A percentile compares a stretch with the other conserved stretches of the same genome.
These are phyloP conservation scores for Malus sylvestris DNA, from an alignment of 306 rosid species.

Conservation along the genomic window DNA sequence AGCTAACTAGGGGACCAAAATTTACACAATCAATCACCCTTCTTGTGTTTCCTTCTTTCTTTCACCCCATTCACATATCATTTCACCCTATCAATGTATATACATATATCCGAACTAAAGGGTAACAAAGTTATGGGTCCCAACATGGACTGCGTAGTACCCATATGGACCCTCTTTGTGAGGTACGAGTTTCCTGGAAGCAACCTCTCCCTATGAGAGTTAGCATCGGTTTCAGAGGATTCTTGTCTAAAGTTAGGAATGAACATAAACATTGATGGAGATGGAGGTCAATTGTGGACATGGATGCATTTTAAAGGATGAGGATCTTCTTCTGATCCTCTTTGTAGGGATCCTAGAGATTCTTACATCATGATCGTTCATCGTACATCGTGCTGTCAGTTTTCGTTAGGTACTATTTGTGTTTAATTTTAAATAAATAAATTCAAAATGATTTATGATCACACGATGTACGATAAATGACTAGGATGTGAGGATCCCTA, in stretches of 20 bases:
- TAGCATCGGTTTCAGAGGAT: neutral
- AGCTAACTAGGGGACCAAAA: neutral
- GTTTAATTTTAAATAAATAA: no score
- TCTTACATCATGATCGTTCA: no score
- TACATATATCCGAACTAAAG: neutral
- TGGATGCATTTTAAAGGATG: neutral
- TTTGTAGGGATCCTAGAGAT: no score
- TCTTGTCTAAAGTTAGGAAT: neutral
- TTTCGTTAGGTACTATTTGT: no score
- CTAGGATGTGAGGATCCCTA: no score
- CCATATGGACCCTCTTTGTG: neutral
- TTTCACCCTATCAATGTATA: neutral
- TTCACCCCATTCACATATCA: neutral
- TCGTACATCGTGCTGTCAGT: no score
- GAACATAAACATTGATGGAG: neutral
- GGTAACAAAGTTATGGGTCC: neutral
- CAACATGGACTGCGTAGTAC: neutral
- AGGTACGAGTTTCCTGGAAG: constrained; percentile 21
- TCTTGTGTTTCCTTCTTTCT: neutral
- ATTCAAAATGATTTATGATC: no score
- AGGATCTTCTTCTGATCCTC: no score
- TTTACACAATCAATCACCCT: neutral
- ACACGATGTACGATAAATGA: fast-evolving
- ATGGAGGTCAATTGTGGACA: neutral
- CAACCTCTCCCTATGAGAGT: constrained; percentile 3